phyloP scores from a whole-genome alignment of 208 protist species.

The Acanthamoeba healyi region DNA sequence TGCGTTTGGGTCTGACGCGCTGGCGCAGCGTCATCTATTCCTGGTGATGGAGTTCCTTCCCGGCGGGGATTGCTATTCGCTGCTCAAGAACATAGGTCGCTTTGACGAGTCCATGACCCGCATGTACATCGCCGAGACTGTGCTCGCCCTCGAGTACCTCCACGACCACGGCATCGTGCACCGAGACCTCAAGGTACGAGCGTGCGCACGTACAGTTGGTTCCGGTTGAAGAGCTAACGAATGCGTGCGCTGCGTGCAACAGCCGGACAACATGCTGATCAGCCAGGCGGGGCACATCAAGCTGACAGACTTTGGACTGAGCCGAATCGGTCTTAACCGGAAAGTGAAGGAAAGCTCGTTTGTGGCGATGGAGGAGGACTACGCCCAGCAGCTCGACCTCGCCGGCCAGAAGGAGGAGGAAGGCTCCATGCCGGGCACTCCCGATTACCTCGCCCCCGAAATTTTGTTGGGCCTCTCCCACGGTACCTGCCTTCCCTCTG shows the following conservation, averaged over 20 bases:
- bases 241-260: no score
- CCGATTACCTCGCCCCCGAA: conserved; percentile 29
- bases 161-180: conserved; percentile 82
- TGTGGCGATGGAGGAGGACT: background rate
- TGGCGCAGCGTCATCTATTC: conserved; percentile 72
- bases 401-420: conserved; percentile 6
- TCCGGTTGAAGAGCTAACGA: background rate
- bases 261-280: conserved; percentile 90
- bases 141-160: conserved; percentile 88
- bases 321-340: background rate
- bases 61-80: conserved; percentile 88
- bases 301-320: background rate
- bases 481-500: background rate
- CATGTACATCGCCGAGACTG: conserved; percentile 88
- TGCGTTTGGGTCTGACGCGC: background rate
- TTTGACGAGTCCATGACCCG: conserved; percentile 54
- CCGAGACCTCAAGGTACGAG: conserved; percentile 66
- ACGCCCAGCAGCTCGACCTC: background rate
- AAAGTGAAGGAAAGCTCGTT: conserved; percentile 1
- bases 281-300: background rate
- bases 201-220: background rate
- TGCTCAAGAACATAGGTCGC: conserved; percentile 78
- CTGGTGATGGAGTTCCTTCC: conserved; percentile 91
- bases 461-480: conserved; percentile 46
- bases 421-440: conserved; percentile 18